Conservation (phyloP, 2,329 filamentous ascomycete genomes). For the Mycocentrospora acerina region DNA sequence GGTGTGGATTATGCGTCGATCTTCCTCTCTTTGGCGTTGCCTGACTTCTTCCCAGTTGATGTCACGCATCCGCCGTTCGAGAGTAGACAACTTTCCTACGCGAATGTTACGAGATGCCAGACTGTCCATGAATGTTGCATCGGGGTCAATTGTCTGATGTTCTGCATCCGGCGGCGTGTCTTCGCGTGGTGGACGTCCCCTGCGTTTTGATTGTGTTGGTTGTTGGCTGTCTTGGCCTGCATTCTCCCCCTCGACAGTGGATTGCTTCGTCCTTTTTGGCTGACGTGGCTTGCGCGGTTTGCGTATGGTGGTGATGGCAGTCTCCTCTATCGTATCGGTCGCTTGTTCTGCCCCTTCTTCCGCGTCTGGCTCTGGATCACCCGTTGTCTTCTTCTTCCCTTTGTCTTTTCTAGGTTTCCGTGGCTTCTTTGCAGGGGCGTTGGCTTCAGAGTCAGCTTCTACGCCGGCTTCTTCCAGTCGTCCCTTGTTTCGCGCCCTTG, state of each 20-base stretch:
- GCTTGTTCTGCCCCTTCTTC: slow-evolving; percentile 11
- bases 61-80: slow-evolving; percentile 70
- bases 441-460: slow-evolving; percentile 13
- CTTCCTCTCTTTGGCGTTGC: slow-evolving; percentile 41
- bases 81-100: slow-evolving; percentile 73
- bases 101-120: slow-evolving; percentile 64
- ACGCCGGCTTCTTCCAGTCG: slow-evolving; percentile 9
- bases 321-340: slow-evolving; percentile 12
- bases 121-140: slow-evolving; percentile 70
- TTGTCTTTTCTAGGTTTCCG: slow-evolving; percentile 33
- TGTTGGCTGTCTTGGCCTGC: slow-evolving; percentile 9
- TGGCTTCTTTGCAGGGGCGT: slow-evolving; percentile 24
- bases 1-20: slow-evolving; percentile 20
- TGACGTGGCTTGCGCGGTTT: slow-evolving; percentile 20
- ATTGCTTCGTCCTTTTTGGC: slow-evolving; percentile 16
- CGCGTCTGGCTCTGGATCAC: too few relatives aligned
- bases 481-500: slow-evolving; percentile 23
- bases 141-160: slow-evolving; percentile 59
- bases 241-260: slow-evolving; percentile 11
- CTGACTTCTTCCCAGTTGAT: slow-evolving; percentile 60
- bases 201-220: slow-evolving; percentile 20
- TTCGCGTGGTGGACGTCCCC: slow-evolving; percentile 29
- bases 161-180: slow-evolving; percentile 41
- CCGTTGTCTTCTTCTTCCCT: slow-evolving; percentile 11
- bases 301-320: slow-evolving; percentile 2